Base-by-base conservation (phyloP, 2,329 filamentous ascomycete genomes). In the Polytolypa hystricis region DNA sequence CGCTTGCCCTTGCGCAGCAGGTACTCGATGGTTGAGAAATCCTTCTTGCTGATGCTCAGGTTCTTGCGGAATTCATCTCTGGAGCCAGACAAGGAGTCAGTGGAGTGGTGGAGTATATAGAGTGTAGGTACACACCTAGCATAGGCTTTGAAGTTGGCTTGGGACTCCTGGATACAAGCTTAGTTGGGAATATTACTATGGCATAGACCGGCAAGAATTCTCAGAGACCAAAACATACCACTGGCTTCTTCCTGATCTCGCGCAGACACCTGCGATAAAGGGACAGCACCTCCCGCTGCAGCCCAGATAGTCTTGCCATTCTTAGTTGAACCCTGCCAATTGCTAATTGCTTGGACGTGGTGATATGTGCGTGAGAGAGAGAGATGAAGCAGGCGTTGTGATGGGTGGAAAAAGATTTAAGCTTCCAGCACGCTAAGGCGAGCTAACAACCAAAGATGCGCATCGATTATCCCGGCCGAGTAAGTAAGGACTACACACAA, bases 231-330 rank as follows among this genome's bases (percentile, higher is more conserved):
- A 28, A 37, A 20, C 21, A 27, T 58, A 89, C 84, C 50, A 63
- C 56, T 33, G 87, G 85, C 59, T 98, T 96, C 52, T 78, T 79
- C 42, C 80, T 75, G 41, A 81, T 78, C 52, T 83, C 84, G 41
- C 87, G 76, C 17, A 98, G 66, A 52, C 89, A 96, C 54, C 77
- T 74, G 40, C 89, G 78, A 58, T 96, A 98, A 10, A 98, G 73
- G 21, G 77, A 70, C 35, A 96, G 61, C 3, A 95, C 89, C 52
- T 94, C 85, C 51, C 75, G 80, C 57, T 96, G 89, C n/a, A 96
- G 68, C 23, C 91, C 91, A 5, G 87, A 93, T 17, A 87, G 67
- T 18, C 30, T 31, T 18, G 19, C 33, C 17, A 25, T 37, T n/a
- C n/a, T n/a, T n/a, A n/a, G n/a, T n/a, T n/a, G n/a, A n/a, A 16